Base-by-base conservation (phyloP, 805 yeast genomes). In the Suhomyces xylopsoci region DNA sequence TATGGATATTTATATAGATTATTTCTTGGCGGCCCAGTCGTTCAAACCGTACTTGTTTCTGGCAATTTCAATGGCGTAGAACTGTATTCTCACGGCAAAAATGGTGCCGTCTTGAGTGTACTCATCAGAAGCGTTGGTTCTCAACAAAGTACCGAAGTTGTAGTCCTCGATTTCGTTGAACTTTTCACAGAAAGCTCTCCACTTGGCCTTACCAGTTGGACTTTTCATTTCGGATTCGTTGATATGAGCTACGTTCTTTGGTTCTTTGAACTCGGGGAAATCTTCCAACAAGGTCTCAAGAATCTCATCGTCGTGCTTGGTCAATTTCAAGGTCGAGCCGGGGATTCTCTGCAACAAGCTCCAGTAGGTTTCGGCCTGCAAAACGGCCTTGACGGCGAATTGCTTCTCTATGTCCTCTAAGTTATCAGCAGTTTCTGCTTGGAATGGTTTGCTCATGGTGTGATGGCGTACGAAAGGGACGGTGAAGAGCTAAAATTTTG, bases 311-410 rank as follows among this genome's bases (percentile, higher is more conserved):
- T 88, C 96, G 57, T 73, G 80, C 63, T 81, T 78, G 48, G 94
- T 87, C 55, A 88, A 76, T 66, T 83, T 87, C 57, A 93, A 78
- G 60, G 81, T 82, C 43, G 94, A 81, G n/a, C 96, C 97, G 55
- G 87, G 84, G 52, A 91, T 74, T 60, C 83, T 82, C 53, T 81
- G 80, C 51, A 94, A 73, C 53, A 94, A 70, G 47, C 79, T 78
- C 97, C 97, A 94, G 80, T 93, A 94, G 1, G 97, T 86, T 66
- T 90, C 96, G 53, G 96, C 94, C 69, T 94, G 98, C 70, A 82
- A 85, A 15, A 94, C 99, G 5, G 98, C 99, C 72, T 88, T 90
- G 54, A 94, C 99, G 42, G 99, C 98, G 66, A 94, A 94, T 76
- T 94, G 98, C 80, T 84, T 90, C 73, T 94, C 99, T 64, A 94